phyloP scores from a whole-genome alignment of 2,329 filamentous ascomycete genomes.

The Fusarium irregulare region DNA sequence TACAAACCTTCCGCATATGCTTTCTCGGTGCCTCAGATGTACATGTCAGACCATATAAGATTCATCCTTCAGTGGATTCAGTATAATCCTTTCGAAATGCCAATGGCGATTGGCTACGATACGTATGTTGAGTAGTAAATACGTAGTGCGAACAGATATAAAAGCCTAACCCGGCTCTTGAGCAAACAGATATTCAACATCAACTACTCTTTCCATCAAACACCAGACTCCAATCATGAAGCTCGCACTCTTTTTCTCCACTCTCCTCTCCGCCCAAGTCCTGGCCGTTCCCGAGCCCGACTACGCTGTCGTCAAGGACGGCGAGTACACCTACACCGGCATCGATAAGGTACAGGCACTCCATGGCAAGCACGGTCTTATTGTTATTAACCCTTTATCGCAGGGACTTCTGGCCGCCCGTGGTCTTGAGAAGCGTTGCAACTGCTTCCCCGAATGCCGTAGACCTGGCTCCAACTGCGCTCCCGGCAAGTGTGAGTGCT shows the following conservation, averaged over 20 bases:
- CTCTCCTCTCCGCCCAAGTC: constrained; percentile 9
- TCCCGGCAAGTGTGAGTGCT: constrained; percentile 12
- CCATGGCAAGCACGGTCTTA: not conserved
- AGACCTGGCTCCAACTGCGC: not conserved
- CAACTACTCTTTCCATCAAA: not conserved
- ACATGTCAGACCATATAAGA: not conserved
- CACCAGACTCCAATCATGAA: constrained; percentile 2
- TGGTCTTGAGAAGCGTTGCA: constrained; percentile 11
- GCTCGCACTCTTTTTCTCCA: not conserved
- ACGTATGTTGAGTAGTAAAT: not conserved
- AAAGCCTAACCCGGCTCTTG: accelerated
- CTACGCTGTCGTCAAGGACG: constrained; percentile 3
- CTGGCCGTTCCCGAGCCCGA: constrained; percentile 4
- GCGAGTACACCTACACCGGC: constrained; percentile 4
- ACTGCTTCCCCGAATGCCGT: not conserved
- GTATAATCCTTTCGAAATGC: not conserved
- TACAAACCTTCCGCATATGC: not conserved
- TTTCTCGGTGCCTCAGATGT: not conserved
- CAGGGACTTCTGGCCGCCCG: constrained; percentile 12
- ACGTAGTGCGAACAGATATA: not conserved
- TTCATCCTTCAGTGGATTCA: not conserved
- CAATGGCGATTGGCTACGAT: not conserved
- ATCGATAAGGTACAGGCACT: constrained; percentile 7
- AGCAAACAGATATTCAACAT: not conserved
- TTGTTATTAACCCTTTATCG: accelerated